Percentiles rank a stretch among this genome's conserved stretches.
Evolutionary conservation across 164 flowering plant species (phyloP).

Genomic region (Vitis riparia): DNA sequence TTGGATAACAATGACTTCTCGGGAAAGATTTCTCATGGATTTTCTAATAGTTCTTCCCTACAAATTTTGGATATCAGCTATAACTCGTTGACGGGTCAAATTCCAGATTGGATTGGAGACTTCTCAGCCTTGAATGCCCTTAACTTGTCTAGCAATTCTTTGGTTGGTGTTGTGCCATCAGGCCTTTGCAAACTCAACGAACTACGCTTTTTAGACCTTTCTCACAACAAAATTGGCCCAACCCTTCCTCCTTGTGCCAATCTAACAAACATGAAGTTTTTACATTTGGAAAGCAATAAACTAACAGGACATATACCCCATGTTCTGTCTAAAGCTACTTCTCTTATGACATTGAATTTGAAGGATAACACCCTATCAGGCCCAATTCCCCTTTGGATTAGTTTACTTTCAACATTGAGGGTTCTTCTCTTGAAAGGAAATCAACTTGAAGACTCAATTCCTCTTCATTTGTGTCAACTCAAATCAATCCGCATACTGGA

Average conservation of each 20-base stretch:
- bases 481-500: background rate
- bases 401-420: background rate
- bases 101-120: conserved; percentile 15
- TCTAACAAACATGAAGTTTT: background rate
- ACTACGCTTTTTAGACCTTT: background rate
- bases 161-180: conserved; percentile 1
- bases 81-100: background rate
- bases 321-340: background rate
- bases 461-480: background rate
- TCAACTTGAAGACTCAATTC: background rate
- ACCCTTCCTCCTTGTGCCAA: background rate
- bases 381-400: background rate
- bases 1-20: conserved; percentile 2
- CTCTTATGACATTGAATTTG: conserved; percentile 6
- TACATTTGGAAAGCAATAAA: background rate
- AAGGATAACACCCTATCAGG: conserved; percentile 2
- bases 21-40: background rate
- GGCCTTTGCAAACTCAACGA: background rate
- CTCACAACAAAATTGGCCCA: background rate
- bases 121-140: background rate
- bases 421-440: background rate
- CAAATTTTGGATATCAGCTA: background rate
- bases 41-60: background rate
- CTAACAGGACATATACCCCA: conserved; percentile 2
- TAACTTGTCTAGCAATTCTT: background rate